Evolutionary conservation across 768 basidiomycete genomes (phyloP).

Genomic region (Scleroderma bovista): DNA sequence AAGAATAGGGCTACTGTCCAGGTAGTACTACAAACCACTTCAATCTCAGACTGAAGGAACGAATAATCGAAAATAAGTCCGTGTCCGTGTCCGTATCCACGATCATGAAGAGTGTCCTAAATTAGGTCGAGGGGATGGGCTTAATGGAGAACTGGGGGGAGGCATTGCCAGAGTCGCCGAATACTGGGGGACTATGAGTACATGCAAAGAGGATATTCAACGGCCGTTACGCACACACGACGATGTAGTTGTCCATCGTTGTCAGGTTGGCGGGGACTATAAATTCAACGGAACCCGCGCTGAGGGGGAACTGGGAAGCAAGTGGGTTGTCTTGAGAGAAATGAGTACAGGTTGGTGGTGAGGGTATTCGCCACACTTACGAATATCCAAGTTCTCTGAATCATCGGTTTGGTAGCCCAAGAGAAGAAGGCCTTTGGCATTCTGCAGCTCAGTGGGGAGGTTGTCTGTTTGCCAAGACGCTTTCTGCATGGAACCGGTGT

Average conservation of each 20-base stretch:
- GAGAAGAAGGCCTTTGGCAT: constrained; percentile 37
- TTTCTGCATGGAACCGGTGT: constrained; percentile 26
- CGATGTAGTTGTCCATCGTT: constrained; percentile 50
- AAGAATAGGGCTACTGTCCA: constrained; percentile 4
- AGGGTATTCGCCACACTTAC: constrained; percentile 29
- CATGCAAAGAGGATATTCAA: background rate
- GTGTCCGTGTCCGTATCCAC: background rate
- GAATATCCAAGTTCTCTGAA: constrained; percentile 46
- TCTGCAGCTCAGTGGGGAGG: constrained; percentile 33
- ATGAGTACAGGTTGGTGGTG: constrained; percentile 5
- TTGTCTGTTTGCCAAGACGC: constrained; percentile 38
- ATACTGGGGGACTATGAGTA: constrained; percentile 36
- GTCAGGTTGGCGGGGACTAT: constrained; percentile 46
- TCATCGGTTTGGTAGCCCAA: constrained; percentile 35
- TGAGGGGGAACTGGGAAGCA: constrained; percentile 49
- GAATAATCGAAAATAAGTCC: background rate
- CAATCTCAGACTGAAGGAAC: background rate
- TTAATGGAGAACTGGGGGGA: constrained; percentile 62
- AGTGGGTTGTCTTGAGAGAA: constrained; percentile 46
- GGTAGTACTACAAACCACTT: background rate
- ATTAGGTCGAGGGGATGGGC: background rate
- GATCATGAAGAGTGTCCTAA: background rate
- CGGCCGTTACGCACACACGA: constrained; percentile 48
- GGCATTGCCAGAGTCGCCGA: constrained; percentile 63
- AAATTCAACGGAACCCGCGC: constrained; percentile 42